Evolutionary conservation across 768 basidiomycete species (phyloP).

Genomic region (Multifurca ochricompacta): DNA sequence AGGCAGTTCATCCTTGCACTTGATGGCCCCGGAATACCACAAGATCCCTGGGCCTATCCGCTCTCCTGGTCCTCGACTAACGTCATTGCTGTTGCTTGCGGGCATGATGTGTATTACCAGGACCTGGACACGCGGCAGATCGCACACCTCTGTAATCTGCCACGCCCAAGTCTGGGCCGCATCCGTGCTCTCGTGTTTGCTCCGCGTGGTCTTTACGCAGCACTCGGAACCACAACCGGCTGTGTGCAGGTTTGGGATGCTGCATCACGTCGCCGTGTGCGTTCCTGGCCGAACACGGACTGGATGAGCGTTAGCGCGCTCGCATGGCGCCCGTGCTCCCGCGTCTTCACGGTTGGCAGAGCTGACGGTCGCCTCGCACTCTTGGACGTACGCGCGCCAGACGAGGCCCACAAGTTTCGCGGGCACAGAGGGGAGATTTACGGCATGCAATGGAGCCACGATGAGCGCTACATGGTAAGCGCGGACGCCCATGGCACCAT

Average conservation of each 20-base stretch:
- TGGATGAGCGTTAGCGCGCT: slow-evolving; percentile 34
- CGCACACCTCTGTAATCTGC: slow-evolving; percentile 40
- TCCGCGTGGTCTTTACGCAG: slow-evolving; percentile 36
- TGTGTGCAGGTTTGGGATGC: slow-evolving; percentile 51
- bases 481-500: slow-evolving; percentile 36
- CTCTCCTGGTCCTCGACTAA: slow-evolving; percentile 56
- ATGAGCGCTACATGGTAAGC: slow-evolving; percentile 35
- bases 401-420: slow-evolving; percentile 25
- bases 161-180: slow-evolving; percentile 28
- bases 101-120: slow-evolving; percentile 52
- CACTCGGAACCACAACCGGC: slow-evolving; percentile 45
- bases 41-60: slow-evolving; percentile 46
- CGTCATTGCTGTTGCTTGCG: slow-evolving; percentile 56
- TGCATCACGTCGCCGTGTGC: slow-evolving; percentile 24
- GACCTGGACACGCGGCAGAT: slow-evolving; percentile 49
- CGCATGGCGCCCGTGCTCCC: slow-evolving; percentile 30
- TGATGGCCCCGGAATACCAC: slow-evolving; percentile 57
- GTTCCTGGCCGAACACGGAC: slow-evolving; percentile 31
- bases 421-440: slow-evolving; percentile 32
- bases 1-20: slow-evolving; percentile 50
- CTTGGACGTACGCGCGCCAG: slow-evolving; percentile 31
- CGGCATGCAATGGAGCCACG: slow-evolving; percentile 35
- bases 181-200: slow-evolving; percentile 48
- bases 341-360: slow-evolving; percentile 34
- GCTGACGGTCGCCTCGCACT: slow-evolving; percentile 33